A percentile compares a stretch with the other conserved stretches of the same genome.
phyloP scores from a whole-genome alignment of 2,329 filamentous ascomycete species.

The Aphanocladium album region DNA sequence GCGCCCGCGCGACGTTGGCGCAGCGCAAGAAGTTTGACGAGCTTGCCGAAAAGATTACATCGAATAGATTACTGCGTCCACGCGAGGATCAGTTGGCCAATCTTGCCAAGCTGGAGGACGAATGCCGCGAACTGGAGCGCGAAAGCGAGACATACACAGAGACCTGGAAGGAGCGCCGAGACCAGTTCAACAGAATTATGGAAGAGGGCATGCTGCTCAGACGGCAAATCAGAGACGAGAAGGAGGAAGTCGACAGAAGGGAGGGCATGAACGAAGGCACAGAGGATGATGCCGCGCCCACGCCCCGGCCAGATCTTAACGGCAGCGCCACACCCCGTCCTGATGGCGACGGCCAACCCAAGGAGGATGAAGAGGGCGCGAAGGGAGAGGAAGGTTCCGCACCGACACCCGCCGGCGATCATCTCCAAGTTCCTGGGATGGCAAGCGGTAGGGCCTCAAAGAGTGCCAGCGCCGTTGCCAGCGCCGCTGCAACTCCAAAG shows the following conservation, averaged over 20 bases:
- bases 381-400: slow-evolving; percentile 29
- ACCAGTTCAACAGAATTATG: slow-evolving; percentile 84
- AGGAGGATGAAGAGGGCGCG: slow-evolving; percentile 21
- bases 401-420: slow-evolving; percentile 20
- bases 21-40: slow-evolving; percentile 84
- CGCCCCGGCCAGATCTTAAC: slow-evolving; percentile 45
- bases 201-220: slow-evolving; percentile 85
- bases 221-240: slow-evolving; percentile 85
- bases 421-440: slow-evolving; percentile 14
- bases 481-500: slow-evolving; percentile 23
- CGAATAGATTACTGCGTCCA: slow-evolving; percentile 71
- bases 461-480: slow-evolving; percentile 23
- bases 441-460: slow-evolving; percentile 21
- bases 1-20: slow-evolving; percentile 67
- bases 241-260: slow-evolving; percentile 84
- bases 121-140: slow-evolving; percentile 80
- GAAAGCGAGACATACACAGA: slow-evolving; percentile 77
- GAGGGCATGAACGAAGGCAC: slow-evolving; percentile 73
- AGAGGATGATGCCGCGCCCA: slow-evolving; percentile 53
- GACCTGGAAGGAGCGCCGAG: slow-evolving; percentile 78
- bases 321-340: slow-evolving; percentile 47
- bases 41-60: slow-evolving; percentile 79
- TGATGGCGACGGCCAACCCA: slow-evolving; percentile 30
- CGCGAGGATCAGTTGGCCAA: slow-evolving; percentile 78
- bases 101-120: slow-evolving; percentile 76